A percentile compares a stretch with the other conserved stretches of the same genome.
Evolutionary conservation across 768 basidiomycete species (phyloP).

Genomic region (Brasilioporus rufonigricans): DNA sequence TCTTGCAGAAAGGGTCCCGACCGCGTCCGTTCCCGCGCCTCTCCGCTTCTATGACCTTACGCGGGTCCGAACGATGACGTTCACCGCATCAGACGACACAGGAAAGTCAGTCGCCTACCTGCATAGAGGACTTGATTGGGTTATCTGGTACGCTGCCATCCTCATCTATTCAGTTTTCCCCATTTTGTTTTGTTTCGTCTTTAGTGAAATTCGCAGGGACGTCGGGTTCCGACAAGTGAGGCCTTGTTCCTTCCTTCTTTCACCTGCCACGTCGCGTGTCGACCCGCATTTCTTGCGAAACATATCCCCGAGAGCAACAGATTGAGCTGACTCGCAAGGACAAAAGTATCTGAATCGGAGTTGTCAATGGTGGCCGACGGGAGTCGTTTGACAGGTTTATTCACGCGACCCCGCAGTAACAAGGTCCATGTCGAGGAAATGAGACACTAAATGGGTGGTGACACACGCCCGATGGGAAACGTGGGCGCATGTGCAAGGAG

Average conservation of each 20-base stretch:
- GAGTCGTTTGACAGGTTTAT: conserved; percentile 6
- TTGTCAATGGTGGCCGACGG: conserved; percentile 3
- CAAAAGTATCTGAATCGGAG: not conserved
- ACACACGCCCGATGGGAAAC: conserved; percentile 10
- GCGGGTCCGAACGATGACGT: conserved; percentile 6
- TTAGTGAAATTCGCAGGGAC: not conserved
- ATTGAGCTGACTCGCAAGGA: conserved; percentile 4
- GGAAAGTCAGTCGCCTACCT: not conserved
- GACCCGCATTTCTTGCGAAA: conserved; percentile 11
- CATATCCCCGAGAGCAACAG: not conserved
- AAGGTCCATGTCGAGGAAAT: conserved; percentile 25
- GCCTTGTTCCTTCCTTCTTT: not conserved
- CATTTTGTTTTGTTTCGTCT: not conserved
- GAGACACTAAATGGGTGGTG: conserved; percentile 8
- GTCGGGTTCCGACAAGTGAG: not conserved
- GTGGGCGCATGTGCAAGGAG: conserved; percentile 6
- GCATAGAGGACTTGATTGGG: conserved; percentile 7
- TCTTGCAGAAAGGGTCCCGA: not conserved
- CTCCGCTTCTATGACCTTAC: not conserved
- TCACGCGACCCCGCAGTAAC: conserved; percentile 9
- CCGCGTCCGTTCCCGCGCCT: conserved; percentile 1
- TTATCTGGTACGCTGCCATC: not conserved
- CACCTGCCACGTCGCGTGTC: conserved; percentile 8
- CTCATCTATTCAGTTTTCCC: not conserved
- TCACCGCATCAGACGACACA: conserved; percentile 2